phyloP scores from a whole-genome alignment of 1,284 basidiomycete genomes.

The Rugiboletus extremiorientalis region DNA sequence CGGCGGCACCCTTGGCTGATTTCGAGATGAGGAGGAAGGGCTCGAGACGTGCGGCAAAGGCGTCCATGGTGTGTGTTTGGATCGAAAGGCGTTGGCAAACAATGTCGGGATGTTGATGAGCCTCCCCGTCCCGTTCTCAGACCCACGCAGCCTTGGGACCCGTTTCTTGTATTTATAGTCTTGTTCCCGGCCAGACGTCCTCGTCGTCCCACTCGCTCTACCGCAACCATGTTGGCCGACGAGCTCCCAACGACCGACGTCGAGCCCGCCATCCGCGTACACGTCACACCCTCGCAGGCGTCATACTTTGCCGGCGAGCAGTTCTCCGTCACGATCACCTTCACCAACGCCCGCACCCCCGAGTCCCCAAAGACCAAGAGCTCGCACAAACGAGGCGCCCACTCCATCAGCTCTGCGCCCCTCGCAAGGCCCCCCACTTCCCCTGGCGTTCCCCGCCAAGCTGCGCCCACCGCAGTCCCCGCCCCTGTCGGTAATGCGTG shows the following conservation, averaged over 20 bases:
- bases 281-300: conserved; percentile 77
- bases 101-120: background rate
- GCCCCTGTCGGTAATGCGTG: conserved; percentile 23
- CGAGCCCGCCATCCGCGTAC: conserved; percentile 59
- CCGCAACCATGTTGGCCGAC: conserved; percentile 21
- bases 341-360: conserved; percentile 77
- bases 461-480: conserved; percentile 25
- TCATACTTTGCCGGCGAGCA: conserved; percentile 93
- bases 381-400: conserved; percentile 63
- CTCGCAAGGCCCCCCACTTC: conserved; percentile 75
- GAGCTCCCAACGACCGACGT: conserved; percentile 16
- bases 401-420: conserved; percentile 75
- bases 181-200: background rate
- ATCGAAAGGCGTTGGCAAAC: conserved; percentile 1
- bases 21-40: conserved; percentile 90
- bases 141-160: conserved; percentile 17
- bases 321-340: conserved; percentile 82
- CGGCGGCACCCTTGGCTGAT: conserved; percentile 86
- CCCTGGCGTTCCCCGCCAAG: conserved; percentile 59
- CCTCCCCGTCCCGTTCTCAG: conserved; percentile 14
- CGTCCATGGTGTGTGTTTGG: conserved; percentile 34
- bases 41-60: conserved; percentile 69
- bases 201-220: background rate
- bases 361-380: conserved; percentile 42
- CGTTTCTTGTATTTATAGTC: conserved; percentile 13